Evolutionary conservation across 495 filamentous ascomycete genomes (phyloP), one percentile per base, ranked within the genome.

Genomic region (Hypoxylon crocopeplum): DNA sequence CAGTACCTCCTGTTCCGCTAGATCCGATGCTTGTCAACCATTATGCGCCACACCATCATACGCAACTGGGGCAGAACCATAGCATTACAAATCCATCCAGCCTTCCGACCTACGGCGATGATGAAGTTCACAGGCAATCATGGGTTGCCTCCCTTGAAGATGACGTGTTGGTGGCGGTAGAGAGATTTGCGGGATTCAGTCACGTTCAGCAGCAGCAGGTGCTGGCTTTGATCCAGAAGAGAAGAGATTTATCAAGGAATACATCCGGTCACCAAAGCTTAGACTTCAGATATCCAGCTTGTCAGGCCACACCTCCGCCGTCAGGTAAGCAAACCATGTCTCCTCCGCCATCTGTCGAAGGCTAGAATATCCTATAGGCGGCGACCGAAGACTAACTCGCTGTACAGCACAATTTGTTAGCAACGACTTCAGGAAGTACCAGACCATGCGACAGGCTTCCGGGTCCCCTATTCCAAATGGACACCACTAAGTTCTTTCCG

Each of bases 211-310:
- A 68, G 21, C 58, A 64, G 42, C 54, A 70, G 3, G 46, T 61
- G 8, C 25, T 68, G 15, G 55, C 45, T 20, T 48, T 57, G 44
- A 46, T 70, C 48, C 68, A 62, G 33, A 68, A 70, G 52, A 70
- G 45, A 27, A 60, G 59, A 42, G 30, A 24, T 16, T 17, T 53
- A 13, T 30, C 54, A 33, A 57, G 51, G 10, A 55, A 47, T 20
- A 15, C 49, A 21, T 25, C 51, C 11, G 36, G 24, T 17, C 57
- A 58, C 13, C 59, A 58, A 33, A 30, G 30, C 15, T 12, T 61
- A 11, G 61, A 64, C 12, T 53, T 58, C 41, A 47, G 40, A 10
- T 66, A 63, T 27, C 38, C 32, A 5, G 27, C 34, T 12, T 66
- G 56, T 52, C 57, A 60, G 17, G 49, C 54, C 21, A 61, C 64